Evolutionary conservation across 179 eudicot species (phyloP), one percentile per base, ranked within the genome.

Genomic region (Vitellaria paradoxa): DNA sequence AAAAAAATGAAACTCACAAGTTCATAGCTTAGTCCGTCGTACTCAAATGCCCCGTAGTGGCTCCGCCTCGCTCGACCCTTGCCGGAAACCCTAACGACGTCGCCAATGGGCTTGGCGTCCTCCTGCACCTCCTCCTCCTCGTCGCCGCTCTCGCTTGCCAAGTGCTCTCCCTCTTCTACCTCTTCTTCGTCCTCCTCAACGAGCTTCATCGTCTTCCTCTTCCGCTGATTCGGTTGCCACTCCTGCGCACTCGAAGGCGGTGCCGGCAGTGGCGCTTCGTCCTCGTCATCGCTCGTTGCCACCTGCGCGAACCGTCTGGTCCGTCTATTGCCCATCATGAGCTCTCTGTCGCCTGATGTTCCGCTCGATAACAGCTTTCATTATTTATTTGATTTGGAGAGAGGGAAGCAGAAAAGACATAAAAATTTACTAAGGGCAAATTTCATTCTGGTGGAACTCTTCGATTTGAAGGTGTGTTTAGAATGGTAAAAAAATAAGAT

Each of bases 71-170:
- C 73, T 62, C 82, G 78, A 0, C 96, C 93, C 81, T 88, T 90
- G 0, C 88, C 92, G 9, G 96, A 81, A 78, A 86, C 86, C 91
- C 86, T 90, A 90, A 88, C 62, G 4, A 68, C 84, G 3, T 89
- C 88, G 4, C 96, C 96, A 52, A 91, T 55, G 10, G 96, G 92
- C 77, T 78, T 82, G 0, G 96, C 92, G 71, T 89, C 90, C 62
- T 84, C 89, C 77, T 70, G 84, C 77, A 67, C 79, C 9, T 77
- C 79, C 71, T 85, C 90, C 20, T 82, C 92, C n/a, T 84, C 88
- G 8, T 85, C 85, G 2, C 83, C 83, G 0, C 74, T 83, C 0
- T 63, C 86, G 9, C 77, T 62, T 4, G 4, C 62, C 49, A 13
- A 46, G 30, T n/a, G 11, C 37, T 10, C 46, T 11, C 30, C 78